Evolutionary conservation across 768 basidiomycete species (phyloP), one percentile per base, ranked within the genome.

Genomic region (Gautieria morchelliformis): DNA sequence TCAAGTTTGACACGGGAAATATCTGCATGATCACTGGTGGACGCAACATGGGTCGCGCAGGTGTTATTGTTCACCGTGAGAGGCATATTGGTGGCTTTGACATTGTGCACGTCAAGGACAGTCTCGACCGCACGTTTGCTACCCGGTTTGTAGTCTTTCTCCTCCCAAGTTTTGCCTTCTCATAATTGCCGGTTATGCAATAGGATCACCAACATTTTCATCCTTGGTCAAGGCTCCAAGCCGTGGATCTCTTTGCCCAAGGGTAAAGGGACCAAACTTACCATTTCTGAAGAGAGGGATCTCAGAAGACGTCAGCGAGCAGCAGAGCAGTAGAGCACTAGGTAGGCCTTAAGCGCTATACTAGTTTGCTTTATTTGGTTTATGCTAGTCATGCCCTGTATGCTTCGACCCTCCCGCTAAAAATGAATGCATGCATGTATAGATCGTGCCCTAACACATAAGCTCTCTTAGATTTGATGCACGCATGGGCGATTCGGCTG

Each of bases 21-120:
- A 83, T 95, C 62, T 92, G 90, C 72, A 91, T 95, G 80, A 82
- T 96, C 76, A 99, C 96, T 61, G 96, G 96, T 69, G 96, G 96
- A 62, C 93, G 95, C 71, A 99, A 98, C 86, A 97, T 97, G 93
- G 96, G 96, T 63, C 85, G 96, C 76, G 89, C 85, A 57, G 96
- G 96, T 77, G 83, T 93, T 62, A 96, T 99, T 67, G 84, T 92
- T 53, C 91, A 95, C 77, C 83, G 89, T 64, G 96, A 98, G 81
- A 93, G 93, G 78, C 96, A 98, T 73, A 76, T 91, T 63, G 96
- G 96, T 72, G 95, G 94, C 61, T 98, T 94, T 75, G 96, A 99
- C 75, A 98, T 99, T 60, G 91, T 97, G 58, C 95, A 97, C 69
- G 90, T 97, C 67, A 93, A 89, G 75, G 96, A 97, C 70, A 86